Conservation (phyloP, 108 stramenopile species). For the Schizochytrium sp. region DNA sequence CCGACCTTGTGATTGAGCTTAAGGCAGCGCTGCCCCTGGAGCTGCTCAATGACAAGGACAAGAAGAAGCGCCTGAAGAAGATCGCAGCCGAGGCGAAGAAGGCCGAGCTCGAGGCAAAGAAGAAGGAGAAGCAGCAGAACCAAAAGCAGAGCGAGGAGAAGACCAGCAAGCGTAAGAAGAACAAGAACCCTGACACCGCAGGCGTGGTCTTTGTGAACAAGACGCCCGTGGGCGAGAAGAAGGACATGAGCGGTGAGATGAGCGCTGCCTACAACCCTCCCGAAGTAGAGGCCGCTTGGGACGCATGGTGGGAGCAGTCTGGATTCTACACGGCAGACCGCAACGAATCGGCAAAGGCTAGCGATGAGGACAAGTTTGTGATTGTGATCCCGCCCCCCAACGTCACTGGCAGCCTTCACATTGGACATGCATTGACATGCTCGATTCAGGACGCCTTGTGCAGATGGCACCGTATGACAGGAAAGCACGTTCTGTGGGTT, state of each 20-base stretch:
- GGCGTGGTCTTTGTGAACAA: constrained; percentile 30
- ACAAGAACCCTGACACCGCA: constrained; percentile 42
- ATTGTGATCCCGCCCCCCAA: constrained; percentile 99
- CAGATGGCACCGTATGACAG: constrained; percentile 98
- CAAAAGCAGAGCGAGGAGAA: background rate
- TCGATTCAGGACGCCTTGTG: constrained; percentile 97
- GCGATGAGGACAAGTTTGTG: constrained; percentile 90
- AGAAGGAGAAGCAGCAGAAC: background rate
- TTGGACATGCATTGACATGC: constrained; percentile 98
- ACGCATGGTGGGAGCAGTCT: constrained; percentile 96
- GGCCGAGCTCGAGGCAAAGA: constrained; percentile 5
- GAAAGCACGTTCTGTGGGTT: constrained; percentile 96
- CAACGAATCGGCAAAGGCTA: constrained; percentile 74
- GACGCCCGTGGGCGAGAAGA: constrained; percentile 68
- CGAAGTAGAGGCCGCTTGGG: constrained; percentile 97
- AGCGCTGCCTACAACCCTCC: constrained; percentile 90
- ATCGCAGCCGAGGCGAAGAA: constrained; percentile 38
- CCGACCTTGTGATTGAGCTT: background rate
- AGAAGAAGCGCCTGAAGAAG: constrained; percentile 45
- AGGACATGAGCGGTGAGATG: constrained; percentile 77
- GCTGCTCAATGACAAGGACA: constrained; percentile 27
- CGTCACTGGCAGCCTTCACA: constrained; percentile 95
- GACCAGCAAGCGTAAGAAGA: constrained; percentile 61
- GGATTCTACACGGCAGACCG: constrained; percentile 90
- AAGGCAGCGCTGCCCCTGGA: constrained; percentile 1